phyloP scores from a whole-genome alignment of 2,329 filamentous ascomycete species.

The Leptographium galeiforme region DNA sequence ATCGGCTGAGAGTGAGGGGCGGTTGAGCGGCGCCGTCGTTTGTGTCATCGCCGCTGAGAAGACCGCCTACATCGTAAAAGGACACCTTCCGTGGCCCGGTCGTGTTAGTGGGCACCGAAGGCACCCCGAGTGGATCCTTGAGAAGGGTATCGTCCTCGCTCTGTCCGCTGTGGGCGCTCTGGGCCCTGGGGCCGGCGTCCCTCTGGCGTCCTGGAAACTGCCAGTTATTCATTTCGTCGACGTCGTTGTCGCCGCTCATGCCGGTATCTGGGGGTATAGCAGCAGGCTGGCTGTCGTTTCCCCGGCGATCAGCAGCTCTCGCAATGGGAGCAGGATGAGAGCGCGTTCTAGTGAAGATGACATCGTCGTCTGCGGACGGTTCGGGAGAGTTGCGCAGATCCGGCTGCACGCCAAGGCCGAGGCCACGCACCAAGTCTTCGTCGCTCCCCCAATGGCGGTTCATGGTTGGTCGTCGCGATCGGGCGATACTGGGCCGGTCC shows the following conservation, averaged over 20 bases:
- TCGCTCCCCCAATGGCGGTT: constrained; percentile 74
- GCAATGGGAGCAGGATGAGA: constrained; percentile 2
- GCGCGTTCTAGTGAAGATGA: neutral
- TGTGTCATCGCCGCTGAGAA: constrained; percentile 37
- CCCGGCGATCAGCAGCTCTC: constrained; percentile 19
- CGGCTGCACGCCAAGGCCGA: constrained; percentile 56
- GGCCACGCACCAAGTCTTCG: constrained; percentile 69
- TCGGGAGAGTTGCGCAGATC: constrained; percentile 29
- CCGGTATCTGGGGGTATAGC: neutral
- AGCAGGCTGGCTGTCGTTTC: constrained; percentile 19
- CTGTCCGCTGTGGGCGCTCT: constrained; percentile 20
- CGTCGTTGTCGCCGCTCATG: neutral
- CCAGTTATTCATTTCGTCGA: constrained; percentile 31
- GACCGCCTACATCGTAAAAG: constrained; percentile 74
- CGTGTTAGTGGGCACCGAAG: constrained; percentile 25
- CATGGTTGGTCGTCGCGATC: constrained; percentile 33
- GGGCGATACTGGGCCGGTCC: constrained; percentile 28
- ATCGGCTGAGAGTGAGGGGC: constrained; percentile 28
- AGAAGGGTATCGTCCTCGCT: constrained; percentile 33
- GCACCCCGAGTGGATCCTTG: constrained; percentile 19
- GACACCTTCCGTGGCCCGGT: constrained; percentile 49
- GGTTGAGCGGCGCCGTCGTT: constrained; percentile 19
- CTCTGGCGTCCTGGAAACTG: constrained; percentile 28
- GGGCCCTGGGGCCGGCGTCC: constrained; percentile 16
- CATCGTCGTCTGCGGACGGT: constrained; percentile 10